A percentile compares a stretch with the other conserved stretches of the same genome.
These are phyloP conservation scores for Senna siamea DNA, from an alignment of 306 rosid species.

Conservation along the genomic window DNA sequence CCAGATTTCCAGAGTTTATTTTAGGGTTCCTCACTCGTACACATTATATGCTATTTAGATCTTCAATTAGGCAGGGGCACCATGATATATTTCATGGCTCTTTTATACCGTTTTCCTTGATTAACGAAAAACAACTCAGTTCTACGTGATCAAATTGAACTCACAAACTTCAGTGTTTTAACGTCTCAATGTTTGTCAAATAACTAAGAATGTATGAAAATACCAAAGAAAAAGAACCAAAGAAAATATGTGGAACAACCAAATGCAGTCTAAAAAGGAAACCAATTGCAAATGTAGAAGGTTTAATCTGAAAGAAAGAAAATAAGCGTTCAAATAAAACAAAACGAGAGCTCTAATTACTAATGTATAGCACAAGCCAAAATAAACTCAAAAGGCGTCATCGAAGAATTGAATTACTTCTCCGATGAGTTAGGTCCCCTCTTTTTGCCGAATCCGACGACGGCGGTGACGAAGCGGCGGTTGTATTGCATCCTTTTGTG, in stretches of 20 bases:
- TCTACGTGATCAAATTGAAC: neutral
- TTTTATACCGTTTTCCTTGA: no score
- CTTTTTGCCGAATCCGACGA: conserved; percentile 10
- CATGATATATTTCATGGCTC: neutral
- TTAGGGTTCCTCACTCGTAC: neutral
- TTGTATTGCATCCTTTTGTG: conserved; percentile 27
- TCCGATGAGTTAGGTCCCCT: conserved; percentile 25
- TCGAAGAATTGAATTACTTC: neutral
- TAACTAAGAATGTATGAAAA: neutral
- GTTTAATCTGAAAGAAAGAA: neutral
- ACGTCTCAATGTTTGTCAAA: neutral
- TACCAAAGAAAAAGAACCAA: neutral
- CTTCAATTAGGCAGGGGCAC: neutral
- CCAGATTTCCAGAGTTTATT: neutral
- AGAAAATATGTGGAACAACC: neutral
- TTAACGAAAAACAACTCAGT: neutral
- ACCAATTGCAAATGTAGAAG: neutral
- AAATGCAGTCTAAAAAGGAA: neutral
- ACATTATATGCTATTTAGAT: neutral
- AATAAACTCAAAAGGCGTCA: neutral
- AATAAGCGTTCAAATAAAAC: neutral
- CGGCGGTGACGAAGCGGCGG: conserved; percentile 14
- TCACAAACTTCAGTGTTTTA: neutral
- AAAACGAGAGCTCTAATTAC: neutral
- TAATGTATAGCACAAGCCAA: neutral